These are phyloP conservation scores for Parachaetomium inaequale DNA, from an alignment of 495 filamentous ascomycete species.

Conservation along the genomic window DNA sequence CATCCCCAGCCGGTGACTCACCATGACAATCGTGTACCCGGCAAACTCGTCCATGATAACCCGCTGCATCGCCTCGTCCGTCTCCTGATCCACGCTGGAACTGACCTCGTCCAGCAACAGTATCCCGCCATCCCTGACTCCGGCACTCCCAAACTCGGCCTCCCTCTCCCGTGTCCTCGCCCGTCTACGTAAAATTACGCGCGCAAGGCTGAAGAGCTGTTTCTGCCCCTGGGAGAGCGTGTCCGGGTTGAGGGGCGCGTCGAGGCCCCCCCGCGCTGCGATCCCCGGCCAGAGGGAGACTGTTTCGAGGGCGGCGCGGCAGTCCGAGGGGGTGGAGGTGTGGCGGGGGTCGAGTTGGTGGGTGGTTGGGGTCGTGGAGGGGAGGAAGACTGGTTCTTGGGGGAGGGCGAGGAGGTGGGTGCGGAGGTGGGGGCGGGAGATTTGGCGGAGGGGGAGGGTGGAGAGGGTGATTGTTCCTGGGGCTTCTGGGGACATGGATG, in stretches of 20 bases:
- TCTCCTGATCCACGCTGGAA: slow-evolving; percentile 45
- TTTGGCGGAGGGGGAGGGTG: slow-evolving; percentile 16
- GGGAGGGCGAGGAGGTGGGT: slow-evolving; percentile 36
- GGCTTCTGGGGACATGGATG: too few species aligned
- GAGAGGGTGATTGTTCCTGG: slow-evolving; percentile 29
- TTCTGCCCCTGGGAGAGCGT: slow-evolving; percentile 59
- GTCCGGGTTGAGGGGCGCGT: slow-evolving; percentile 47
- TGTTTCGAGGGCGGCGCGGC: slow-evolving; percentile 45
- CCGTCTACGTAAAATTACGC: slow-evolving; percentile 51
- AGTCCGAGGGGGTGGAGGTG: slow-evolving; percentile 36
- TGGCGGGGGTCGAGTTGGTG: slow-evolving; percentile 45
- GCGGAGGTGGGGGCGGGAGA: slow-evolving; percentile 22
- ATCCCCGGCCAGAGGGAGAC: slow-evolving; percentile 50
- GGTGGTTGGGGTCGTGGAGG: slow-evolving; percentile 39
- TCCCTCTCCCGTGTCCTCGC: slow-evolving; percentile 16
- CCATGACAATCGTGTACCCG: slow-evolving; percentile 46
- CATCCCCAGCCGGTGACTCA: slow-evolving; percentile 47
- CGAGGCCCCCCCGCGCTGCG: slow-evolving; percentile 49
- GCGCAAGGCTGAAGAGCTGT: slow-evolving; percentile 63
- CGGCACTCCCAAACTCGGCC: slow-evolving; percentile 9
- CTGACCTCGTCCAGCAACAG: slow-evolving; percentile 42
- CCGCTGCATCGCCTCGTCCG: slow-evolving; percentile 43
- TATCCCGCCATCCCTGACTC: slow-evolving; percentile 25
- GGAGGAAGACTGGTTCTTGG: slow-evolving; percentile 58
- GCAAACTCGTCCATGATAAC: slow-evolving; percentile 44